Conservation (phyloP, 306 rosid species). For the Comarum palustre region DNA sequence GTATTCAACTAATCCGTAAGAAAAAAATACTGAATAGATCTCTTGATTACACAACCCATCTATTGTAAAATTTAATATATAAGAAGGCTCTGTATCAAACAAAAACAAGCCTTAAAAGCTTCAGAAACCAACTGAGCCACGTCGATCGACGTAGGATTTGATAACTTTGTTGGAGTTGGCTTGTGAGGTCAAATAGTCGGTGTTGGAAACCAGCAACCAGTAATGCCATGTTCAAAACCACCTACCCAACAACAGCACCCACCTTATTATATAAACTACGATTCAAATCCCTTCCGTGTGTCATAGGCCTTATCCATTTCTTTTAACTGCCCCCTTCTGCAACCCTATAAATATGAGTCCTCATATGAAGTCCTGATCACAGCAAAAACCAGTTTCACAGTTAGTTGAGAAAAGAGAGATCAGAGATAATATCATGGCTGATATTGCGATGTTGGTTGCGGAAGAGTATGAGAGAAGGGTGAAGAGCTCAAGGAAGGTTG, state of each 20-base stretch:
- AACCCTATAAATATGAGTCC: background rate
- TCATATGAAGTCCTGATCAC: background rate
- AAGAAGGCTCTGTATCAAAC: too few relatives aligned
- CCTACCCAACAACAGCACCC: background rate
- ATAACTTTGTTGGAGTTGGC: too few relatives aligned
- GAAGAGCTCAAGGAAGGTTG: conserved; percentile 27
- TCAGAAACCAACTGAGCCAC: too few relatives aligned
- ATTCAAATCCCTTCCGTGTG: background rate
- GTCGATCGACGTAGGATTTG: too few relatives aligned
- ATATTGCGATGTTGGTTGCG: conserved; percentile 78
- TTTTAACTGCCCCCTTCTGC: background rate
- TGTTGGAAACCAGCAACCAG: conserved; percentile 3
- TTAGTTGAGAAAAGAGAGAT: background rate
- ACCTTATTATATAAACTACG: background rate
- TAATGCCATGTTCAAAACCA: conserved; percentile 12
- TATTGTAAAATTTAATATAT: too few relatives aligned
- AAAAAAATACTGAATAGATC: too few relatives aligned
- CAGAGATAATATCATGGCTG: conserved; percentile 46
- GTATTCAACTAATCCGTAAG: too few relatives aligned
- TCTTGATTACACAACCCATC: too few relatives aligned
- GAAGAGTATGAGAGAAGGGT: conserved; percentile 82
- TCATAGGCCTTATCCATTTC: background rate
- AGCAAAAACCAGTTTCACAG: background rate
- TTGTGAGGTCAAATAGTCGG: too few relatives aligned
- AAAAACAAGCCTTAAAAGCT: too few relatives aligned